These are phyloP conservation scores for Yarrowia yakushimensis DNA, from an alignment of 805 yeast species.

Conservation along the genomic window DNA sequence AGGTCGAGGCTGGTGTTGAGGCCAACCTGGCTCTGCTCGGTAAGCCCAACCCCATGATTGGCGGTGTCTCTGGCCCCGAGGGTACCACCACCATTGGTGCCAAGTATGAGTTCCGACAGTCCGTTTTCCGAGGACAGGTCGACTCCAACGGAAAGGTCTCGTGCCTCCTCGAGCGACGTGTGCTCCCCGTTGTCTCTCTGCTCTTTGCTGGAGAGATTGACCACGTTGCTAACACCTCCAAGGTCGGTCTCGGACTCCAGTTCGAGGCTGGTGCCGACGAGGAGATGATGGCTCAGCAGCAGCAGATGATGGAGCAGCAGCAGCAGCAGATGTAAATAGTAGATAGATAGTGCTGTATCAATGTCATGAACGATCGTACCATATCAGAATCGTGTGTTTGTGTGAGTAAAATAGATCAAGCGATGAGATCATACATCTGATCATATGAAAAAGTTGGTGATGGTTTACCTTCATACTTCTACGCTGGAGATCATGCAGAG, in stretches of 20 bases:
- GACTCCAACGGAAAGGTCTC: constrained; percentile 89
- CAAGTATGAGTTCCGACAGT: constrained; percentile 95
- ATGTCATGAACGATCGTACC: constrained; percentile 17
- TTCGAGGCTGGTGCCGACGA: constrained; percentile 94
- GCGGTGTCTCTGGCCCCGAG: constrained; percentile 79
- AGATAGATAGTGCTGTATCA: background rate
- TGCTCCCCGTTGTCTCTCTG: constrained; percentile 84
- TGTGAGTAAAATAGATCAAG: too few relatives aligned
- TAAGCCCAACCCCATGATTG: constrained; percentile 50
- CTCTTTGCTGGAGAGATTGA: constrained; percentile 91
- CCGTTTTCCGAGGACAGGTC: constrained; percentile 90
- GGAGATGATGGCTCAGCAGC: constrained; percentile 56
- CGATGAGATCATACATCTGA: background rate
- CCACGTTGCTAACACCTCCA: constrained; percentile 73
- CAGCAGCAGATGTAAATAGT: constrained; percentile 30
- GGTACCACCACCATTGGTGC: constrained; percentile 94
- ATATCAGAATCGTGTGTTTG: background rate
- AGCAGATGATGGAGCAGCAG: constrained; percentile 28
- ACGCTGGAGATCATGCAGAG: too few relatives aligned
- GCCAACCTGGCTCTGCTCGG: constrained; percentile 34
- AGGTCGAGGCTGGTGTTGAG: constrained; percentile 60
- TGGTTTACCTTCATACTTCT: too few relatives aligned
- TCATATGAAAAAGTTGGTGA: too few relatives aligned
- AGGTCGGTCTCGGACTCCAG: constrained; percentile 91
- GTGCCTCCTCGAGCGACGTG: constrained; percentile 87